Conservation (phyloP, 192 early-diverging fungal species). For the Coemansia sp. region DNA sequence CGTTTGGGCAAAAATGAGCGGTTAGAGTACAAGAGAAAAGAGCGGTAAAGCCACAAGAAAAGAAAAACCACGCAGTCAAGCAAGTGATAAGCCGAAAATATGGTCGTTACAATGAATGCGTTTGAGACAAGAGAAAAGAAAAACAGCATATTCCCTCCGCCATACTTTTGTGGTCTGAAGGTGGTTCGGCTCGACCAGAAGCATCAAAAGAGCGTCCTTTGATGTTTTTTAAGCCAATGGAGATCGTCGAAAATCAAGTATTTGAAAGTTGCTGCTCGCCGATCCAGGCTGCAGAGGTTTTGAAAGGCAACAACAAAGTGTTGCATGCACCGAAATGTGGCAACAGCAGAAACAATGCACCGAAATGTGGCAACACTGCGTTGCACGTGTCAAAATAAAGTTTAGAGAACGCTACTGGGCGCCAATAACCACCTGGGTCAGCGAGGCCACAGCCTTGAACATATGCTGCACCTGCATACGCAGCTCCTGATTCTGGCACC, state of each 20-base stretch:
- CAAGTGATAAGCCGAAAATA: no score
- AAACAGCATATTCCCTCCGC: no score
- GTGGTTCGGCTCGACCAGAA: no score
- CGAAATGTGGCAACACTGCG: not conserved
- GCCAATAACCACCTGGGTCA: slow-evolving; percentile 19
- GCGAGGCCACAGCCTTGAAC: slow-evolving; percentile 14
- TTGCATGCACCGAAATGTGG: not conserved
- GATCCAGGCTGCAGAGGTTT: not conserved
- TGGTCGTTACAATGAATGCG: no score
- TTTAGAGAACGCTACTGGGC: not conserved
- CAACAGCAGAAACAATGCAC: not conserved
- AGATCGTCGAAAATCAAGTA: no score
- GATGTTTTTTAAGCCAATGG: no score
- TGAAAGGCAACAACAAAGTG: slow-evolving; percentile 1
- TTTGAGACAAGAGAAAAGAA: no score
- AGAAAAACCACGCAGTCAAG: no score
- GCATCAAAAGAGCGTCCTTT: no score
- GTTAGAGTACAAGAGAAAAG: slow-evolving; percentile 6
- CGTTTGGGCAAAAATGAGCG: no score
- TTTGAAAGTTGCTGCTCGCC: no score
- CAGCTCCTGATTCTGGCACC: slow-evolving; percentile 22
- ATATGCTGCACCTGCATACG: slow-evolving; percentile 10
- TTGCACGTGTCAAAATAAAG: not conserved
- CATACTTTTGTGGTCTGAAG: no score
- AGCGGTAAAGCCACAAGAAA: slow-evolving; percentile 2